Conservation (phyloP, 176 grass and related monocot species). For the Carex cristatella region DNA sequence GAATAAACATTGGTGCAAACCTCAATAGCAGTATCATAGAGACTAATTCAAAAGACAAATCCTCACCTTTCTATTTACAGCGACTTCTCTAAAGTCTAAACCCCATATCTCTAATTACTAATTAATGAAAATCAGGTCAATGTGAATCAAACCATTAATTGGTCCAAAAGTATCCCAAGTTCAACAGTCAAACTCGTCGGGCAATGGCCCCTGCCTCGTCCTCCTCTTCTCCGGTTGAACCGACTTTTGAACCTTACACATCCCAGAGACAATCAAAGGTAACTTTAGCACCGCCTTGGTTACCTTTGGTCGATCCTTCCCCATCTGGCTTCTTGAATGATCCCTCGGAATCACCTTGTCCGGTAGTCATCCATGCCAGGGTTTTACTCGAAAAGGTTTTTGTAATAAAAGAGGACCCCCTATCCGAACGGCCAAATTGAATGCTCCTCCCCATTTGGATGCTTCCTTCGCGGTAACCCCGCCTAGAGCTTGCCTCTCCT, state of each 20-base stretch:
- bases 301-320: background rate
- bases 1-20: background rate
- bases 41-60: background rate
- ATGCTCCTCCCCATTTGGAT: slow-evolving; percentile 28
- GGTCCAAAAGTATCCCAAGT: background rate
- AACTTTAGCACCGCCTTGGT: background rate
- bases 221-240: slow-evolving; percentile 23
- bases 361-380: slow-evolving; percentile 41
- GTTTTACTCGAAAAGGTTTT: slow-evolving; percentile 57
- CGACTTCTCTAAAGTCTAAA: background rate
- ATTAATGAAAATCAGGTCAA: background rate
- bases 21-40: background rate
- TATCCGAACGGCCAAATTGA: slow-evolving; percentile 41
- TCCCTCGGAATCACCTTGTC: slow-evolving; percentile 22
- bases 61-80: background rate
- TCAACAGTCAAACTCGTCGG: slow-evolving; percentile 18
- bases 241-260: slow-evolving; percentile 19
- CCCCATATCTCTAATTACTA: background rate
- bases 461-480: slow-evolving; percentile 39
- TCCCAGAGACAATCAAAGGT: slow-evolving; percentile 56
- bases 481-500: slow-evolving; percentile 29
- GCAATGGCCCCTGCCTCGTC: slow-evolving; percentile 45
- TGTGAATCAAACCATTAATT: background rate
- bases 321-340: slow-evolving; percentile 18
- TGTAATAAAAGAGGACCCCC: slow-evolving; percentile 67